These are phyloP conservation scores for Naganishia vaughanmartiniae DNA, from an alignment of 768 basidiomycete genomes.

Conservation along the genomic window DNA sequence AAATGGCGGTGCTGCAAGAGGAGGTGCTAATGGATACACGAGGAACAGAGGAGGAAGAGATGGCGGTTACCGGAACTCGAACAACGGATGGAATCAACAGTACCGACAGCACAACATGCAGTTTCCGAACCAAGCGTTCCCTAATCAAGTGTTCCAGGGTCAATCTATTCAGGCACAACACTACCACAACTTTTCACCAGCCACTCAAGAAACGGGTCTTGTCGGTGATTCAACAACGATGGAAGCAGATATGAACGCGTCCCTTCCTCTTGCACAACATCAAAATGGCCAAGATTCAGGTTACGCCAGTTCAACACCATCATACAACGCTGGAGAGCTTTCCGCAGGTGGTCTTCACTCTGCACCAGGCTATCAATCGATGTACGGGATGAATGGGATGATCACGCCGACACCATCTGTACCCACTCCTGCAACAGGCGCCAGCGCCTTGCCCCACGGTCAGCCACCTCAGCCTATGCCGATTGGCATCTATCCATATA, in stretches of 20 bases:
- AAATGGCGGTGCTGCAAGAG: not conserved
- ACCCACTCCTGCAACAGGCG: not conserved
- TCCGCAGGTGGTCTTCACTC: not conserved
- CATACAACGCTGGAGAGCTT: not conserved
- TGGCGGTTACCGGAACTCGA: not conserved
- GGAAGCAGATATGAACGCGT: not conserved
- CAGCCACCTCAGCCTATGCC: constrained; percentile 1
- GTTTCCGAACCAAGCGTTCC: not conserved
- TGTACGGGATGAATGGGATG: not conserved
- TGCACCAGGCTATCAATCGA: not conserved
- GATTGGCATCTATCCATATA: constrained; percentile 26
- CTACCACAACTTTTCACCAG: not conserved
- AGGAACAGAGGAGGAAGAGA: constrained; percentile 20
- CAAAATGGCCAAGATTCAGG: constrained; percentile 1
- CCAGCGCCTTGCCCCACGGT: not conserved
- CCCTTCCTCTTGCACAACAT: not conserved
- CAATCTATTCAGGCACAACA: not conserved
- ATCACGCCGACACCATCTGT: not conserved
- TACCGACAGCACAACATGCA: constrained; percentile 5
- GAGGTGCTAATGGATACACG: not conserved
- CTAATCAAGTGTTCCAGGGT: not conserved
- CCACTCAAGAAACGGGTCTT: not conserved
- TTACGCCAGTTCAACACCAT: not conserved
- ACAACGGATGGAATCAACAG: not conserved
- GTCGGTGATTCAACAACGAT: not conserved